Conservation (phyloP, 164 flowering plant genomes). For the Umbellularia californica region DNA sequence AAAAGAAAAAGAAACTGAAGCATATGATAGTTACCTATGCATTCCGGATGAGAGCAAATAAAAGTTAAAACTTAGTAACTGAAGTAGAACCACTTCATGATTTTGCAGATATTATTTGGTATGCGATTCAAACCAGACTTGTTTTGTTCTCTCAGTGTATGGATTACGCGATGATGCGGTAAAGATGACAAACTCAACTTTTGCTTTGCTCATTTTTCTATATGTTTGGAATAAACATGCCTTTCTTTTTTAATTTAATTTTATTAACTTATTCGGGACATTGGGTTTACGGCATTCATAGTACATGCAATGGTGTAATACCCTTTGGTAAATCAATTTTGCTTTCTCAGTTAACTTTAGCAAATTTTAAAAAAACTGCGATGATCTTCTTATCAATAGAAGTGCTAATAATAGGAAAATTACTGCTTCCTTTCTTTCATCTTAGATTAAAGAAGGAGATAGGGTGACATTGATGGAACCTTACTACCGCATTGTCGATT, state of each 20-base stretch:
- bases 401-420: neutral
- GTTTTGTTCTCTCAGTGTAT: conserved; percentile 63
- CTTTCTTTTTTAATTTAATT: neutral
- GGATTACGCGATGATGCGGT: conserved; percentile 60
- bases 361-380: neutral
- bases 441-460: conserved; percentile 78
- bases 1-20: no score
- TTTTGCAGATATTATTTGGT: conserved; percentile 68
- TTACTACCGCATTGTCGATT: conserved; percentile 34
- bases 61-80: neutral
- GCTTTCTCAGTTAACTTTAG: neutral
- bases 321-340: neutral
- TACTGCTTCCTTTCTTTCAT: neutral
- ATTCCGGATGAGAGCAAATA: no score
- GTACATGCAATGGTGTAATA: neutral
- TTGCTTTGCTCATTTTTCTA: neutral
- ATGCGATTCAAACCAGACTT: conserved; percentile 64
- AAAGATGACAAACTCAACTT: conserved; percentile 23
- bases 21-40: no score
- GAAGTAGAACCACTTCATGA: neutral
- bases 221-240: neutral
- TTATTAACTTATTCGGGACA: no score
- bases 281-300: neutral
- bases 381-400: neutral
- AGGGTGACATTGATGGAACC: conserved; percentile 65